Conservation (phyloP, 2,329 filamentous ascomycete species). For the Colletotrichum gigasporum region DNA sequence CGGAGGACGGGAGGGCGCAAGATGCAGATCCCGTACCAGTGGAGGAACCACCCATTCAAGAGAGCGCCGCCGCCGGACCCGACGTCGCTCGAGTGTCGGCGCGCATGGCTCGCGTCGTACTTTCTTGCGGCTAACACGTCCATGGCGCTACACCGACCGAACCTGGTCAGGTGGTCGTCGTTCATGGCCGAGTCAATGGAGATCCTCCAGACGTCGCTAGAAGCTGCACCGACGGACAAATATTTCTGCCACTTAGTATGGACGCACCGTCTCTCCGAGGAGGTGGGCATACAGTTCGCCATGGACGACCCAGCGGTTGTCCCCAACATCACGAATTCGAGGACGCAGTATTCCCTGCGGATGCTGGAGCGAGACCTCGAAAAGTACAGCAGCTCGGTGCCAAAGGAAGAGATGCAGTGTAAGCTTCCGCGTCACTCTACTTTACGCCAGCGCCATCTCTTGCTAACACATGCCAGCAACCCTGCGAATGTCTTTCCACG, state of each 20-base stretch:
- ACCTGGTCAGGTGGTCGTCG: constrained; percentile 66
- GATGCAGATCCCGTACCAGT: constrained; percentile 37
- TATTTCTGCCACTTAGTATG: constrained; percentile 68
- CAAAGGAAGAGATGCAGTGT: constrained; percentile 64
- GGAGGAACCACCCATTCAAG: constrained; percentile 53
- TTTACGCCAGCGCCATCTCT: not conserved
- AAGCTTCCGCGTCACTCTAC: constrained; percentile 43
- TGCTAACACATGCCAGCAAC: constrained; percentile 56
- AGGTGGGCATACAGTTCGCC: constrained; percentile 72
- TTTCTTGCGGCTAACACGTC: constrained; percentile 67
- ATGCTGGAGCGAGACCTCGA: constrained; percentile 73
- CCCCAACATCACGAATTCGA: constrained; percentile 67
- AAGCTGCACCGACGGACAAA: constrained; percentile 65
- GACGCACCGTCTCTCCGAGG: constrained; percentile 72
- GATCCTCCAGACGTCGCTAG: constrained; percentile 61
- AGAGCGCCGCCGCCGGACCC: constrained; percentile 59
- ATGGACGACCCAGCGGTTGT: constrained; percentile 70
- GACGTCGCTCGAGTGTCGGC: constrained; percentile 62
- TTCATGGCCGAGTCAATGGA: constrained; percentile 71
- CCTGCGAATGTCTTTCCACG: constrained; percentile 70
- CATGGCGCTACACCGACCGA: constrained; percentile 69
- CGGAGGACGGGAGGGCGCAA: constrained; percentile 46
- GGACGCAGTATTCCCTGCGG: constrained; percentile 71
- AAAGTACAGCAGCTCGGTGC: constrained; percentile 65
- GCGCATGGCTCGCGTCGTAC: constrained; percentile 69